Percentiles rank a stretch among this genome's conserved stretches.
phyloP scores from a whole-genome alignment of 208 protist genomes.

The Zelonia costaricensis region DNA sequence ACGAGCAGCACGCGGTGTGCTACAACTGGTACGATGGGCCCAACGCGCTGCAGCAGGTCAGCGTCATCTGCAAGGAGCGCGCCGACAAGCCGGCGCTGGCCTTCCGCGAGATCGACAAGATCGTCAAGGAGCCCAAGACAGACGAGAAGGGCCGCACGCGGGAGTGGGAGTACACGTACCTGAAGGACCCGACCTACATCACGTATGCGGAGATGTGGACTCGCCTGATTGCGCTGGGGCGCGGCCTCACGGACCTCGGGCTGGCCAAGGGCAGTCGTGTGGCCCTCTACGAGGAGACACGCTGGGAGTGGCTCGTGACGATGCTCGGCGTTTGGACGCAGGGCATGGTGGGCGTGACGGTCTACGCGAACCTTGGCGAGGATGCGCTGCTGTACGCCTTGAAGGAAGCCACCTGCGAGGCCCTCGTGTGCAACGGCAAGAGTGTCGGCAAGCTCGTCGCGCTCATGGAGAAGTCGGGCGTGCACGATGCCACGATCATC shows the following conservation, averaged over 20 bases:
- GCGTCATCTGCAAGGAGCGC: conserved; percentile 32
- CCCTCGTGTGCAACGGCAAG: conserved; percentile 80
- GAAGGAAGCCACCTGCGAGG: conserved; percentile 61
- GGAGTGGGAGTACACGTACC: conserved; percentile 50
- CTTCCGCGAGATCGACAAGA: conserved; percentile 45
- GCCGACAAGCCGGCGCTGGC: conserved; percentile 37
- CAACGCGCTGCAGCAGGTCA: conserved; percentile 48
- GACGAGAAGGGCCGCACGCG: conserved; percentile 42
- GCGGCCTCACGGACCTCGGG: conserved; percentile 59
- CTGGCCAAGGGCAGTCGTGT: conserved; percentile 37
- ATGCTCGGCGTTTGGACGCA: conserved; percentile 76
- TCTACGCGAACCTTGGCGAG: conserved; percentile 87
- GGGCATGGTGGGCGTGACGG: conserved; percentile 65
- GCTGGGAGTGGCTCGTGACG: conserved; percentile 85
- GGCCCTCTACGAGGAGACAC: conserved; percentile 86
- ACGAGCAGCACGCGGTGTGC: conserved; percentile 48
- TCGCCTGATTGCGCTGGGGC: conserved; percentile 51
- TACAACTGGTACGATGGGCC: conserved; percentile 39
- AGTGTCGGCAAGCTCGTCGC: conserved; percentile 45
- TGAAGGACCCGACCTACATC: conserved; percentile 57
- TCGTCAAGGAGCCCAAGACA: conserved; percentile 37
- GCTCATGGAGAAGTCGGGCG: conserved; percentile 26
- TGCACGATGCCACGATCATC: conserved; percentile 38
- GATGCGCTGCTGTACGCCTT: conserved; percentile 83
- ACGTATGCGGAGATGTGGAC: conserved; percentile 63